Percentiles rank a stretch among this genome's conserved stretches.
Evolutionary conservation across 1,284 basidiomycete species (phyloP).

Genomic region (Malassezia brasiliensis): DNA sequence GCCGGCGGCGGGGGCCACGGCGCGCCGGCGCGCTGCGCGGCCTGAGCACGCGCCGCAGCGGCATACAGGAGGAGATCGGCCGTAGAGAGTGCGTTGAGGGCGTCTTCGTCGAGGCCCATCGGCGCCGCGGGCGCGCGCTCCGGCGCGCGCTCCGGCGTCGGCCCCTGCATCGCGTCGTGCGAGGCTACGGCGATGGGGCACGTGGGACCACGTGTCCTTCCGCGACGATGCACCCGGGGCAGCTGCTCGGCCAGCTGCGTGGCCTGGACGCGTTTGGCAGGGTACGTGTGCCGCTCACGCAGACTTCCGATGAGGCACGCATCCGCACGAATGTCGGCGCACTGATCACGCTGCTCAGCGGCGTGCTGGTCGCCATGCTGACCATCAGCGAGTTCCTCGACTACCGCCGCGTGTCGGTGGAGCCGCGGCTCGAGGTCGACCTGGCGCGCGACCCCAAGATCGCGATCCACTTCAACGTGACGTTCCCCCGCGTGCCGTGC

Average conservation of each 20-base stretch:
- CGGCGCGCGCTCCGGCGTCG: no score
- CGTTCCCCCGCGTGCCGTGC: constrained; percentile 93
- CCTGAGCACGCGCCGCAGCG: neutral
- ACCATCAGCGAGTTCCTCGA: constrained; percentile 89
- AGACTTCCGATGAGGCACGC: constrained; percentile 48
- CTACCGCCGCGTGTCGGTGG: constrained; percentile 66
- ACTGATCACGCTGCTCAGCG: constrained; percentile 71
- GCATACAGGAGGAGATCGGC: neutral
- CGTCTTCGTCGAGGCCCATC: neutral
- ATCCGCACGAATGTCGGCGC: constrained; percentile 45
- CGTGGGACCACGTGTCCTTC: constrained; percentile 7
- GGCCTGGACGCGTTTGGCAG: constrained; percentile 19
- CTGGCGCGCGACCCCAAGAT: constrained; percentile 86
- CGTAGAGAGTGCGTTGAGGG: neutral
- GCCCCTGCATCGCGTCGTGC: no score
- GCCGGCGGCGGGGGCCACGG: no score
- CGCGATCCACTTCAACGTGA: constrained; percentile 81
- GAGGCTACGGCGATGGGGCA: neutral
- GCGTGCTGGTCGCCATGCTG: constrained; percentile 81
- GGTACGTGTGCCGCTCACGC: constrained; percentile 5
- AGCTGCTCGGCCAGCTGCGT: constrained; percentile 12
- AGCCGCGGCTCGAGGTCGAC: constrained; percentile 56
- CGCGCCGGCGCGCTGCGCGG: neutral
- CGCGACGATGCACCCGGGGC: neutral
- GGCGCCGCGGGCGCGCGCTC: no score